Conservation (phyloP, 306 rosid genomes). For the Glycine tomentella region DNA sequence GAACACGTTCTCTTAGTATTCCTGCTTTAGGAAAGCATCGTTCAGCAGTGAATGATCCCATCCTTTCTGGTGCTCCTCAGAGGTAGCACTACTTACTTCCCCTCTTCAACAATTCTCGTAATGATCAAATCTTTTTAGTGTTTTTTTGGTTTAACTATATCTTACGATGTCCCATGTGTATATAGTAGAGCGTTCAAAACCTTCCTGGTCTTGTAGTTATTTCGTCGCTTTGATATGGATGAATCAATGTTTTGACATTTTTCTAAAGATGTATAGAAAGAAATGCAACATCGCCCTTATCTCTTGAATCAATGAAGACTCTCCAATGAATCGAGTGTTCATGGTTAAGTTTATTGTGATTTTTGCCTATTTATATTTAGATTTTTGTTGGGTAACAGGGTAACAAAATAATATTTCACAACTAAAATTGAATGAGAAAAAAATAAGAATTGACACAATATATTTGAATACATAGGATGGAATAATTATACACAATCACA, state of each 20-base stretch:
- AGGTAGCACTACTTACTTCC: slow-evolving; percentile 45
- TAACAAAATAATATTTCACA: too few relatives aligned
- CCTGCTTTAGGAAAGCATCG: slow-evolving; percentile 70
- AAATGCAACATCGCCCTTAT: too few relatives aligned
- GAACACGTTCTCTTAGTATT: slow-evolving; percentile 86
- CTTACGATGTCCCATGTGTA: slow-evolving; percentile 35
- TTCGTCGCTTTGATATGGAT: slow-evolving; percentile 7
- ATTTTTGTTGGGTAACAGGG: too few relatives aligned
- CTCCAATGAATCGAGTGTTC: too few relatives aligned
- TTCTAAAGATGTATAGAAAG: neutral
- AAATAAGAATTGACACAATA: too few relatives aligned
- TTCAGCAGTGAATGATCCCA: slow-evolving; percentile 60
- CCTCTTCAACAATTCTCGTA: neutral
- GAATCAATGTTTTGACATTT: slow-evolving; percentile 12
- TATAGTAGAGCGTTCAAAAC: slow-evolving; percentile 40
- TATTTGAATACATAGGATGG: too few relatives aligned
- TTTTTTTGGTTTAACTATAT: neutral
- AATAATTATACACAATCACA: too few relatives aligned
- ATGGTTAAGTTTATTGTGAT: too few relatives aligned
- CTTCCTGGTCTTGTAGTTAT: neutral
- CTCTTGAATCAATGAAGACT: too few relatives aligned
- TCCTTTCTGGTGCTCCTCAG: slow-evolving; percentile 77
- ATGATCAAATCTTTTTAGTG: neutral
- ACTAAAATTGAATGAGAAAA: too few relatives aligned
- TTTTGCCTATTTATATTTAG: too few relatives aligned